phyloP scores from a whole-genome alignment of 306 rosid genomes.

The Dicorynia guianensis region DNA sequence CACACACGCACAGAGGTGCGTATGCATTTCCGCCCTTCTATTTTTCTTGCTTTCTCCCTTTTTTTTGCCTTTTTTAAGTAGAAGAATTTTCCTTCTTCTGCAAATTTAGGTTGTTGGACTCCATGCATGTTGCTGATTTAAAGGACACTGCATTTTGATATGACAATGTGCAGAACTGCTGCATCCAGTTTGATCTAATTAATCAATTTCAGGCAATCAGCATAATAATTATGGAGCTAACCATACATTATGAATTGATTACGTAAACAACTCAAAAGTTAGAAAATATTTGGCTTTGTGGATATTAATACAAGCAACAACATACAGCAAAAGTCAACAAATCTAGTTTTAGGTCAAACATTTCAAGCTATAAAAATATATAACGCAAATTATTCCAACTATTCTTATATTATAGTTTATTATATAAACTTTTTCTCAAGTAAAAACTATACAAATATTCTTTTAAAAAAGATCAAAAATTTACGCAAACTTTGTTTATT shows the following conservation, averaged over 20 bases:
- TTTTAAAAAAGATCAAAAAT: no score
- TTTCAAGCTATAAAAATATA: conserved; percentile 13
- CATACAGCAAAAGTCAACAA: conserved; percentile 26
- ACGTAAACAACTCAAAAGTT: neutral
- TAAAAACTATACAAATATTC: no score
- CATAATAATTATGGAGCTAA: neutral
- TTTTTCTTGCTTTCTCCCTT: neutral
- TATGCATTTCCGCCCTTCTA: neutral
- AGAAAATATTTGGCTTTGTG: neutral
- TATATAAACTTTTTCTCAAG: no score
- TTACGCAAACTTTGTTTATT: no score
- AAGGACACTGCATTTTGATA: neutral
- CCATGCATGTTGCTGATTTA: conserved; percentile 7
- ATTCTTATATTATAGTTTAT: no score
- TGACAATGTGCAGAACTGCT: neutral
- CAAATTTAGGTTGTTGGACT: neutral
- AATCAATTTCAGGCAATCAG: neutral
- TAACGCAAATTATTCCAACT: no score
- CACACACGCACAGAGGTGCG: no score
- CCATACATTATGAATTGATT: no score
- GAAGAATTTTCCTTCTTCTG: no score
- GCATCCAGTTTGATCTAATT: neutral
- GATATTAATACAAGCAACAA: neutral
- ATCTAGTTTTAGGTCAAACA: conserved; percentile 12
- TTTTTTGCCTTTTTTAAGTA: no score